phyloP scores from a whole-genome alignment of 164 flowering plant species.

The Vitis amurensis region DNA sequence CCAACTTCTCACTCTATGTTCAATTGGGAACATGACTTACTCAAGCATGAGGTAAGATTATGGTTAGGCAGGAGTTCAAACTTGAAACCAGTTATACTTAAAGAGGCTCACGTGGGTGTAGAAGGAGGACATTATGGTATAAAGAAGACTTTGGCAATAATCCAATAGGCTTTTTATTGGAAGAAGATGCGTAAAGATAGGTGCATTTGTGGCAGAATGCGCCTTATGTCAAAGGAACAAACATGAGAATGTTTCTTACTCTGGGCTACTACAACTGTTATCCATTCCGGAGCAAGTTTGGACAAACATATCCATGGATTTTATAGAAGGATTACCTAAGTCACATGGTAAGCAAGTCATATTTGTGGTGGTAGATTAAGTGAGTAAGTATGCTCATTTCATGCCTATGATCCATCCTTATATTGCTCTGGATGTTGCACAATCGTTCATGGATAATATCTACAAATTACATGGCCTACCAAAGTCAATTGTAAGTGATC shows the following conservation, averaged over 20 bases:
- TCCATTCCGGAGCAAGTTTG: background rate
- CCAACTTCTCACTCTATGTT: too few relatives aligned
- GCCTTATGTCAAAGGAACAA: slow-evolving; percentile 1
- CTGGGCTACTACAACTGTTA: slow-evolving; percentile 1
- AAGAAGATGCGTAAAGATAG: background rate
- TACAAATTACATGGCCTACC: slow-evolving; percentile 1
- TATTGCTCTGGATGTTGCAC: background rate
- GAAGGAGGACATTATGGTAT: too few relatives aligned
- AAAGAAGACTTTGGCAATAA: background rate
- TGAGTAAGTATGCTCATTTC: slow-evolving; percentile 10
- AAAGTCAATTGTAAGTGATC: too few relatives aligned
- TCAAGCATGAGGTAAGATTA: too few relatives aligned
- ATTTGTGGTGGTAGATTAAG: slow-evolving; percentile 5
- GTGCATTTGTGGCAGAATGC: background rate
- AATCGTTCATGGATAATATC: background rate
- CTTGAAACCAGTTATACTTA: too few relatives aligned
- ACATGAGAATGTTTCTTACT: background rate
- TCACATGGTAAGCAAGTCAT: background rate
- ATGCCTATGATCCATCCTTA: background rate
- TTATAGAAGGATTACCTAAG: background rate
- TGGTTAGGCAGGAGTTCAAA: too few relatives aligned
- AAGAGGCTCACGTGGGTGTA: too few relatives aligned
- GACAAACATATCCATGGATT: background rate
- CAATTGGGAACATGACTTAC: too few relatives aligned
- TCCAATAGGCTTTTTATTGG: background rate